A percentile compares a stretch with the other conserved stretches of the same genome.
Evolutionary conservation across 805 yeast species (phyloP).

Genomic region (Metschnikowia aberdeeniae): DNA sequence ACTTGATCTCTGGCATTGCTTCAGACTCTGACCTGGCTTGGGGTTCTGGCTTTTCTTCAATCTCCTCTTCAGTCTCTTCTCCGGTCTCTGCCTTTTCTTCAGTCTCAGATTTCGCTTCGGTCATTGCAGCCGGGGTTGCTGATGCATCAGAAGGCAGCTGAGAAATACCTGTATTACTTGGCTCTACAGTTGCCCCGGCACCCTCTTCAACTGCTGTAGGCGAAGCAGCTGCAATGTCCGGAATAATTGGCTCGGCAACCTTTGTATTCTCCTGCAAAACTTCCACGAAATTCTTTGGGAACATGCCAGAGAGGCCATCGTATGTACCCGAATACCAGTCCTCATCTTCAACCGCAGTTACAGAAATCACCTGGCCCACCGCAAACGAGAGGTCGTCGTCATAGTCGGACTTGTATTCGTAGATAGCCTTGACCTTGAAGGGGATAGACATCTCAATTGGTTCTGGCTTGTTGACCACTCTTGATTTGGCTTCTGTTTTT

Average conservation of each 20-base stretch:
- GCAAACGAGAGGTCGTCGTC: conserved; percentile 79
- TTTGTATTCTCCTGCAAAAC: conserved; percentile 21
- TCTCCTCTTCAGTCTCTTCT: neutral
- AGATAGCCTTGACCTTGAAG: conserved; percentile 65
- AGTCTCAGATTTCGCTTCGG: neutral
- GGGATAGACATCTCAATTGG: conserved; percentile 36
- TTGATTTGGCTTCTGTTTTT: neutral
- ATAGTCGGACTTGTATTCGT: conserved; percentile 56
- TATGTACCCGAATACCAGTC: conserved; percentile 86
- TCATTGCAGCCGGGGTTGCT: neutral
- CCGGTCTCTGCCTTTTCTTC: neutral
- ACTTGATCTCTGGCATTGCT: neutral
- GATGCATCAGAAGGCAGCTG: neutral
- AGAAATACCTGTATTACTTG: too few species aligned
- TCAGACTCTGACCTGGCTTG: neutral
- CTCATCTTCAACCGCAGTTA: conserved; percentile 77
- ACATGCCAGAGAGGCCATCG: conserved; percentile 68
- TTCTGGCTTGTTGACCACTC: neutral
- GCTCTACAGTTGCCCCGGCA: too few species aligned
- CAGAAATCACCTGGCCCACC: conserved; percentile 67
- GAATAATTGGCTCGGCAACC: neutral
- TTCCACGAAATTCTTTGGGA: conserved; percentile 77
- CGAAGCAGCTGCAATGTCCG: too few species aligned
- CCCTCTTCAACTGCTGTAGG: too few species aligned
- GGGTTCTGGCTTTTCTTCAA: conserved; percentile 2